Conservation (phyloP, 2,329 filamentous ascomycete species). For the Nigrospora sphaerica region DNA sequence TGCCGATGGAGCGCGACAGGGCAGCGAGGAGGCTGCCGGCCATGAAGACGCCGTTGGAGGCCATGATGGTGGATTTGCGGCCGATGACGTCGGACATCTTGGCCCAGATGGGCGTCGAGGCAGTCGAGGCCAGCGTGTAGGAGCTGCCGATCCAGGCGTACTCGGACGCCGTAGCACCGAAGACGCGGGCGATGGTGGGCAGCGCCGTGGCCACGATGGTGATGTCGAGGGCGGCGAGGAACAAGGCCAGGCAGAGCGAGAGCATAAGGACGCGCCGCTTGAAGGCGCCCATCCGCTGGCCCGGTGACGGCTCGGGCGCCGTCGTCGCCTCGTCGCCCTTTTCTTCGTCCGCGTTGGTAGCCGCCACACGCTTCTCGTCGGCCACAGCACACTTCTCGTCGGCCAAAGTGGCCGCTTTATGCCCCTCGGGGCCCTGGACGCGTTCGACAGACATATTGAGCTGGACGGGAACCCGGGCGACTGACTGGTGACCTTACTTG, state of each 20-base stretch:
- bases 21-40: conserved; percentile 28
- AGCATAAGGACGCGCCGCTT: conserved; percentile 2
- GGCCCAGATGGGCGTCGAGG: conserved; percentile 52
- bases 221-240: conserved; percentile 4
- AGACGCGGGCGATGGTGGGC: conserved; percentile 37
- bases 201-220: conserved; percentile 42
- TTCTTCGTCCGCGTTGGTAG: no score
- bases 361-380: no score
- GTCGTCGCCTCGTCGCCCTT: neutral
- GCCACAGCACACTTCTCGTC: no score
- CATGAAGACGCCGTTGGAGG: conserved; percentile 26
- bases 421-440: no score
- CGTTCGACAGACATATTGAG: no score
- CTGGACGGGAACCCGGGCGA: no score
- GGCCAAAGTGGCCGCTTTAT: no score
- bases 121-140: conserved; percentile 53
- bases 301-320: neutral
- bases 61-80: conserved; percentile 29
- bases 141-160: conserved; percentile 63
- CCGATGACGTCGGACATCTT: conserved; percentile 34
- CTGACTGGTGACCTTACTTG: no score
- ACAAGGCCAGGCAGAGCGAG: conserved; percentile 3
- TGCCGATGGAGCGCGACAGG: conserved; percentile 19
- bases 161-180: conserved; percentile 43
- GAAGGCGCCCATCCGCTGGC: conserved; percentile 1